Percentiles rank a stretch among this genome's conserved stretches.
These are phyloP conservation scores for Pisolithus albus DNA, from an alignment of 768 basidiomycete species.

Conservation along the genomic window DNA sequence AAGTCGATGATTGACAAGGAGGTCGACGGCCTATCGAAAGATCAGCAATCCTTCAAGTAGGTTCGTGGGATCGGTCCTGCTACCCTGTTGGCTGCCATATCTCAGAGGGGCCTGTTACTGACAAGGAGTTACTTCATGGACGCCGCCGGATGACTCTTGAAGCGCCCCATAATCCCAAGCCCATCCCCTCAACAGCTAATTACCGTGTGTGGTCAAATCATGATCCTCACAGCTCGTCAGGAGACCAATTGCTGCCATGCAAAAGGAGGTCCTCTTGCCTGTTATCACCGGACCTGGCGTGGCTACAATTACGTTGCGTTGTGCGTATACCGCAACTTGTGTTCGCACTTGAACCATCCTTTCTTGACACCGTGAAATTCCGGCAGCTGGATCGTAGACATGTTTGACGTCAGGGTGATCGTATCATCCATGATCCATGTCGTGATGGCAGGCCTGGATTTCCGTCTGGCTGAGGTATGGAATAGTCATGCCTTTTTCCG, in stretches of 20 bases:
- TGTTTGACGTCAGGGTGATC: slow-evolving; percentile 80
- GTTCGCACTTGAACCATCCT: not conserved
- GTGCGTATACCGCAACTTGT: slow-evolving; percentile 28
- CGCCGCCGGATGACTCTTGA: slow-evolving; percentile 17
- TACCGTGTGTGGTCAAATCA: slow-evolving; percentile 33
- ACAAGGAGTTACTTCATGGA: slow-evolving; percentile 12
- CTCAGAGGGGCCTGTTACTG: too few species aligned
- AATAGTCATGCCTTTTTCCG: slow-evolving; percentile 62
- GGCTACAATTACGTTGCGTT: slow-evolving; percentile 61
- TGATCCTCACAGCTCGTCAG: slow-evolving; percentile 1
- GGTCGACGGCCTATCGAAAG: too few species aligned
- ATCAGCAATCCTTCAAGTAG: too few species aligned
- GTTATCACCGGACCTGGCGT: slow-evolving; percentile 63
- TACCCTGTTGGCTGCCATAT: too few species aligned
- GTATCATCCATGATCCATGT: slow-evolving; percentile 69
- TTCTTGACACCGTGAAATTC: slow-evolving; percentile 1
- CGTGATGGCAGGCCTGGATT: slow-evolving; percentile 84
- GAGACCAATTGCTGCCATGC: slow-evolving; percentile 11
- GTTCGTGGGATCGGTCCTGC: too few species aligned
- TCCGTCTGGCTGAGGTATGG: slow-evolving; percentile 65
- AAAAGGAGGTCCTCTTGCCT: slow-evolving; percentile 72
- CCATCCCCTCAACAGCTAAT: slow-evolving; percentile 54
- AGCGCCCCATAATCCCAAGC: slow-evolving; percentile 39
- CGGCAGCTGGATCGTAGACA: slow-evolving; percentile 73
- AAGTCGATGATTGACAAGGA: too few species aligned